These are phyloP conservation scores for Quercus glauca DNA, from an alignment of 306 rosid species.

Conservation along the genomic window DNA sequence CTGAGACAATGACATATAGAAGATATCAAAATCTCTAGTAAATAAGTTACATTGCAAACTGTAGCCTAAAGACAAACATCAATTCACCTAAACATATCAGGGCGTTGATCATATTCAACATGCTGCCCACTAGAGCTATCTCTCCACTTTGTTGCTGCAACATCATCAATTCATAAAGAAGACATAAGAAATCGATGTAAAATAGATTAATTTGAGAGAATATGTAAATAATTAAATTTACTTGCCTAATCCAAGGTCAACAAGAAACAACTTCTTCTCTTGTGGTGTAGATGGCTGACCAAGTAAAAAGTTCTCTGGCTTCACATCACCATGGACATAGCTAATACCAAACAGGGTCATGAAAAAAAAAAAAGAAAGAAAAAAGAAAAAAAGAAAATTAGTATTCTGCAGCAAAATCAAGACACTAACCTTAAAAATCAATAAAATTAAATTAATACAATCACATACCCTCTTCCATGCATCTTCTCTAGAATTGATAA, in stretches of 20 bases:
- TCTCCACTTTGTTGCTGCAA: conserved; percentile 91
- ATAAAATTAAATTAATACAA: neutral
- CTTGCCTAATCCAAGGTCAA: conserved; percentile 93
- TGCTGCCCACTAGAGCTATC: conserved; percentile 74
- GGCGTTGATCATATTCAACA: conserved; percentile 94
- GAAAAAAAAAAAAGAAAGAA: neutral
- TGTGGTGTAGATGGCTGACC: conserved; percentile 89
- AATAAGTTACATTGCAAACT: neutral
- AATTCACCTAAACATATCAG: conserved; percentile 87
- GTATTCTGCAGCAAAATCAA: neutral
- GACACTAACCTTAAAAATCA: neutral
- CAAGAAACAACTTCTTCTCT: conserved; percentile 91
- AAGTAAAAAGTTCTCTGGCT: conserved; percentile 96
- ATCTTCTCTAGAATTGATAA: conserved; percentile 90
- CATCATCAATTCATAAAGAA: conserved; percentile 5
- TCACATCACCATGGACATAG: conserved; percentile 96
- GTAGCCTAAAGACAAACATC: neutral
- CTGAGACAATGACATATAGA: conserved; percentile 28
- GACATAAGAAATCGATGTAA: neutral
- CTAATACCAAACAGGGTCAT: conserved; percentile 32
- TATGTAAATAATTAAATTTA: conserved; percentile 10
- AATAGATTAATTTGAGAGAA: conserved; percentile 10
- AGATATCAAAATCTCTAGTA: conserved; percentile 1
- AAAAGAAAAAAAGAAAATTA: neutral
- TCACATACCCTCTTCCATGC: conserved; percentile 76